A percentile compares a stretch with the other conserved stretches of the same genome.
Conservation (phyloP, 2,329 filamentous ascomycete species). For the Stemphylium beticola region DNA sequence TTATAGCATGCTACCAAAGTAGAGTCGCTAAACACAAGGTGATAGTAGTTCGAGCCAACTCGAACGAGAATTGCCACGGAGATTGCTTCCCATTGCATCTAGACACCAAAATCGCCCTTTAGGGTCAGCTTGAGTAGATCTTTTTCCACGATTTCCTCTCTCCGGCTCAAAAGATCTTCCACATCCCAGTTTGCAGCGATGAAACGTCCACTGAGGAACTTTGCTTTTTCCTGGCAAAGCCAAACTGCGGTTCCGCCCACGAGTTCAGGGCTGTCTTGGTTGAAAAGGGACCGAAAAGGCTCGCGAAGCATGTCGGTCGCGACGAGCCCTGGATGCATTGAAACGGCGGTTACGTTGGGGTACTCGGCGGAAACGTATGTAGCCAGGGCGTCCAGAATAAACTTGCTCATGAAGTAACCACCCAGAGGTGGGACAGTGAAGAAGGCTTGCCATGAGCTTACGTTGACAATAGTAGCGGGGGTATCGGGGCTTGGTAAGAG, state of each 20-base stretch:
- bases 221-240: constrained; percentile 31
- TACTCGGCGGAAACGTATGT: constrained; percentile 25
- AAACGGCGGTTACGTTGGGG: constrained; percentile 19
- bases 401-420: constrained; percentile 23
- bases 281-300: constrained; percentile 16
- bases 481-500: constrained; percentile 20
- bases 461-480: constrained; percentile 31
- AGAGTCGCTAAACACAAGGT: too few species aligned
- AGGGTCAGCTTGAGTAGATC: constrained; percentile 23
- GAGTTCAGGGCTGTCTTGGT: constrained; percentile 34
- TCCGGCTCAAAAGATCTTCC: constrained; percentile 33
- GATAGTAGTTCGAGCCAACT: neutral
- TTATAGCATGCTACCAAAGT: too few species aligned
- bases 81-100: neutral
- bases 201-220: constrained; percentile 36
- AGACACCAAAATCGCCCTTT: constrained; percentile 20
- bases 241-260: constrained; percentile 37
- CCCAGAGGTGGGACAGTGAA: constrained; percentile 11
- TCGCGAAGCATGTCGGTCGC: constrained; percentile 23
- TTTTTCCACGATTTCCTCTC: constrained; percentile 24
- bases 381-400: constrained; percentile 11
- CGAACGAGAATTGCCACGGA: neutral
- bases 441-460: constrained; percentile 18
- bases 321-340: constrained; percentile 24
- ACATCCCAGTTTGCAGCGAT: constrained; percentile 39